A percentile compares a stretch with the other conserved stretches of the same genome.
Evolutionary conservation across 257 asterid species (phyloP).

Genomic region (Catharanthus roseus): DNA sequence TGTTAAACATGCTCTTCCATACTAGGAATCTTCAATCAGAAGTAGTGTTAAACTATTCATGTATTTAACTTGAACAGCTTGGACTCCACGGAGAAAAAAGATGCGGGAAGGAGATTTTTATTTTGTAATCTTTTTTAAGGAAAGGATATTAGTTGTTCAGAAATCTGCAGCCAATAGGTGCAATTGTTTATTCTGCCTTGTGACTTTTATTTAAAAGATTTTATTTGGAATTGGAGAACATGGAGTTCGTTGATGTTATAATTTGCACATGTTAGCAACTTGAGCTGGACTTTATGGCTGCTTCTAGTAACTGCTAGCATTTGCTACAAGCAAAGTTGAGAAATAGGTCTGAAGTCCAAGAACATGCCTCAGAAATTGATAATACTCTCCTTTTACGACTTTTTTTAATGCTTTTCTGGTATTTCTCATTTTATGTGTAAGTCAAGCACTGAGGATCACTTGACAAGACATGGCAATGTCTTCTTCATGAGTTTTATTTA

Average conservation of each 20-base stretch:
- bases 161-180: background rate
- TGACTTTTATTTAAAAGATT: background rate
- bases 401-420: background rate
- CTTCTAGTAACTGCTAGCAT: background rate
- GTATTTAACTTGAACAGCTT: background rate
- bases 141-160: background rate
- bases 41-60: background rate
- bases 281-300: background rate
- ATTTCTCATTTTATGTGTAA: background rate
- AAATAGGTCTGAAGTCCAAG: background rate
- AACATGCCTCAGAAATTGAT: background rate
- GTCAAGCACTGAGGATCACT: background rate
- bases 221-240: background rate
- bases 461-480: background rate
- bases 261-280: background rate
- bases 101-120: no score
- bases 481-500: background rate
- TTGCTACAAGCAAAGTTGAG: background rate
- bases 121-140: no score
- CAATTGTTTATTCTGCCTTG: background rate
- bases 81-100: background rate
- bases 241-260: background rate
- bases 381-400: background rate
- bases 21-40: background rate
- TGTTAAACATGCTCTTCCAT: no score